Percentiles rank a stretch among this genome's conserved stretches.
Evolutionary conservation across 345 rosid genomes (phyloP).

Genomic region (Passiflora organensis): DNA sequence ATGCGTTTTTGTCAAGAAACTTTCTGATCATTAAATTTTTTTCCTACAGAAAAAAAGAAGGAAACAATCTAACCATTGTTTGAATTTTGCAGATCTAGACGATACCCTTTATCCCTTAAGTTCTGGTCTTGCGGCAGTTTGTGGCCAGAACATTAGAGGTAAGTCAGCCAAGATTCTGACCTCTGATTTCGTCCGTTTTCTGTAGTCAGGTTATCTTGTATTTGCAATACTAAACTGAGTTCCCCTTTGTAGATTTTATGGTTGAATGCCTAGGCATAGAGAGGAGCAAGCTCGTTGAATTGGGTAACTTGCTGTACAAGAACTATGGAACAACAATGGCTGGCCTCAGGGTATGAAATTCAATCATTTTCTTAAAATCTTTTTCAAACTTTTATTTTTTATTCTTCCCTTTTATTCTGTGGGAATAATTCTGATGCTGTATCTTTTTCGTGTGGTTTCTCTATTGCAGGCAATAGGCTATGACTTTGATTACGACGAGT

Average conservation of each 20-base stretch:
- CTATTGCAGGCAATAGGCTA: constrained; percentile 77
- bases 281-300: constrained; percentile 45
- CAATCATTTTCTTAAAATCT: background rate
- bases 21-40: background rate
- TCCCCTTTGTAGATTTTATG: constrained; percentile 60
- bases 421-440: constrained; percentile 1
- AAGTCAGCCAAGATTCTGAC: background rate
- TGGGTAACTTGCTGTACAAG: constrained; percentile 73
- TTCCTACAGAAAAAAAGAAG: background rate
- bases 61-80: background rate
- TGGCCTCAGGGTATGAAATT: constrained; percentile 72
- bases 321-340: constrained; percentile 99
- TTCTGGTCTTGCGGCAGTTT: constrained; percentile 25
- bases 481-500: constrained; percentile 87
- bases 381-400: no score
- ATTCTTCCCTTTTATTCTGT: background rate
- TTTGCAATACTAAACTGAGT: constrained; percentile 6
- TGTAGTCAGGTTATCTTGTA: background rate
- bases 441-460: constrained; percentile 1
- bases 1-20: background rate
- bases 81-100: constrained; percentile 23
- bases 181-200: background rate
- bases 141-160: constrained; percentile 31
- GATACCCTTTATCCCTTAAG: constrained; percentile 30
- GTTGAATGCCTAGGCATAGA: constrained; percentile 75